A percentile compares a stretch with the other conserved stretches of the same genome.
Conservation (phyloP, 495 filamentous ascomycete genomes). For the Hypoxylon crocopeplum region DNA sequence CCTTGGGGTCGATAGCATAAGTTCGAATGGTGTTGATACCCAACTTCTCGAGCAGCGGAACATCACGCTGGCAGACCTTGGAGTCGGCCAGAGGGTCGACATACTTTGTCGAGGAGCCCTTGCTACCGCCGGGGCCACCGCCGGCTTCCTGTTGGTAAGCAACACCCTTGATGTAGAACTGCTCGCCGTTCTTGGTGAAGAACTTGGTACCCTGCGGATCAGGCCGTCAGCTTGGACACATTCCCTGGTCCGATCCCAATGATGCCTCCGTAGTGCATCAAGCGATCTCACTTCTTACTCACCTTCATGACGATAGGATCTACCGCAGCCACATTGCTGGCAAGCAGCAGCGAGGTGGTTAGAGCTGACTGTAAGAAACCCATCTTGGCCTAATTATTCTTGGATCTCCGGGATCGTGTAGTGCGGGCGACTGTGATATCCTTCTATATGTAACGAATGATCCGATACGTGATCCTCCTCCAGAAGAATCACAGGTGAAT, state of each 20-base stretch:
- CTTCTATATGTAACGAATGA: neutral
- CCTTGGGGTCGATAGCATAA: constrained; percentile 84
- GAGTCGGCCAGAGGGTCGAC: constrained; percentile 75
- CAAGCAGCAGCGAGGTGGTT: constrained; percentile 51
- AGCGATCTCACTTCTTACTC: constrained; percentile 5
- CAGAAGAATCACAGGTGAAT: too few relatives aligned
- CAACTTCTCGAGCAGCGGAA: constrained; percentile 78
- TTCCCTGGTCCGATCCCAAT: too few relatives aligned
- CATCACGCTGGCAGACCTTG: constrained; percentile 75
- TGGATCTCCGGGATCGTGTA: constrained; percentile 26
- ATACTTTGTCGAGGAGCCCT: constrained; percentile 50
- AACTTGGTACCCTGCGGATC: constrained; percentile 62
- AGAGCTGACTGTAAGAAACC: constrained; percentile 52
- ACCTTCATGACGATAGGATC: constrained; percentile 77
- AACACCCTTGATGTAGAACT: constrained; percentile 90
- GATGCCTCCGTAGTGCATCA: too few relatives aligned
- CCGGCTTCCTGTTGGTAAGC: constrained; percentile 78
- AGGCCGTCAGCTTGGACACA: too few relatives aligned
- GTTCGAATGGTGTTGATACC: constrained; percentile 91
- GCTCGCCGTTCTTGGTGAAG: constrained; percentile 67
- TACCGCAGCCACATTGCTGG: constrained; percentile 60
- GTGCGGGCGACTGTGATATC: constrained; percentile 8
- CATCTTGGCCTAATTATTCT: constrained; percentile 42
- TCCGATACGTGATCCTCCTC: neutral
- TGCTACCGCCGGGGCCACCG: constrained; percentile 46